Conservation (phyloP, 495 filamentous ascomycete species). For the Evansstolkia leycettana region DNA sequence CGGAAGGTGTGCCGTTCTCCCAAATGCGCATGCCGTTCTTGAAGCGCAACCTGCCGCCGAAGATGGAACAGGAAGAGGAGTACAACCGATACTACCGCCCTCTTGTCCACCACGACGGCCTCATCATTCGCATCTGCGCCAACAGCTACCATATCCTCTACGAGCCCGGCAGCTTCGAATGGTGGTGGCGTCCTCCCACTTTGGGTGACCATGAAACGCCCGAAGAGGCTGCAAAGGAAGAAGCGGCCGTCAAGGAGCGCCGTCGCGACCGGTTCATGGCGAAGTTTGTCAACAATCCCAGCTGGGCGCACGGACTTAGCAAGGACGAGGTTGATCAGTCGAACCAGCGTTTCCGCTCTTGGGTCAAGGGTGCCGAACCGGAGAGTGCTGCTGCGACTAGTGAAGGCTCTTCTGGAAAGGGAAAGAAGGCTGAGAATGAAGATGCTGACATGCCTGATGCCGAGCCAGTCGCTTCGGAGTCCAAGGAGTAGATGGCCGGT, state of each 20-base stretch:
- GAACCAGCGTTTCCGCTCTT: constrained; percentile 47
- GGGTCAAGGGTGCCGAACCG: constrained; percentile 23
- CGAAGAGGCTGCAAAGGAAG: constrained; percentile 31
- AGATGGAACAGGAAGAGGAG: constrained; percentile 36
- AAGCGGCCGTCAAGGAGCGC: constrained; percentile 38
- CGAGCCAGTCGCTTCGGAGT: constrained; percentile 9
- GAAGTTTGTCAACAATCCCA: constrained; percentile 60
- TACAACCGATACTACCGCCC: constrained; percentile 38
- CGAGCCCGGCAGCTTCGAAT: constrained; percentile 53
- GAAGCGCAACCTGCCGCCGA: constrained; percentile 58
- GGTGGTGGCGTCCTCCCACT: constrained; percentile 35
- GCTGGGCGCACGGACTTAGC: constrained; percentile 61
- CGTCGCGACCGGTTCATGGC: constrained; percentile 54
- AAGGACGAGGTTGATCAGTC: constrained; percentile 59
- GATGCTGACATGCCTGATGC: constrained; percentile 30
- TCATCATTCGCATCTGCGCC: constrained; percentile 67
- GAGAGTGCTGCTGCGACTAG: constrained; percentile 6
- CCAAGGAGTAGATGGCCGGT: constrained; percentile 2
- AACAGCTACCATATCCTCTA: constrained; percentile 75
- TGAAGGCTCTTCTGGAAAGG: neutral
- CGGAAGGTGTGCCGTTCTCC: constrained; percentile 63
- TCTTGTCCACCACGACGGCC: constrained; percentile 55
- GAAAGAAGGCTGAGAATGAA: constrained; percentile 5
- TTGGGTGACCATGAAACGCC: constrained; percentile 21
- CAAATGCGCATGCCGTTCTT: constrained; percentile 56